Percentiles rank a stretch among this genome's conserved stretches.
These are phyloP conservation scores for Protomyces lactucae-debilis DNA, from an alignment of 1,139 yeast species.

Conservation along the genomic window DNA sequence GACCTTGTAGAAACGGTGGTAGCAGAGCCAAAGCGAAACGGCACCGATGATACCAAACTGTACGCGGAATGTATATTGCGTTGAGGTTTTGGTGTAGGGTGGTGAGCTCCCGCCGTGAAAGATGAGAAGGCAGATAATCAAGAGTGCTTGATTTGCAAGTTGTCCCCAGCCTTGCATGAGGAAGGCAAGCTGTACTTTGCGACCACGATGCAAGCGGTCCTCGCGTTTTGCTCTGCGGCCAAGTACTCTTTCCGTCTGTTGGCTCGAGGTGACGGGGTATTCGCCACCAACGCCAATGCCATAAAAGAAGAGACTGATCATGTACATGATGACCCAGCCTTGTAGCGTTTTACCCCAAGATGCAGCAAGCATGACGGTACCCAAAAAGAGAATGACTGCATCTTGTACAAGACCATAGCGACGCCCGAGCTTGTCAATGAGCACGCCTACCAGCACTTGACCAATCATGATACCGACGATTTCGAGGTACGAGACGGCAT, in stretches of 20 bases:
- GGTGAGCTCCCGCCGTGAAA: conserved; percentile 56
- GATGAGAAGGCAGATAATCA: conserved; percentile 40
- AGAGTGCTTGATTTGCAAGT: conserved; percentile 42
- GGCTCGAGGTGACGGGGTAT: conserved; percentile 81
- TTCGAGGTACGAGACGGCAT: conserved; percentile 40
- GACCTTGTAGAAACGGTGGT: conserved; percentile 42
- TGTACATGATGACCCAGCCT: conserved; percentile 54
- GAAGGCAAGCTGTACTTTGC: conserved; percentile 43
- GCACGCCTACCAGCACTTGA: conserved; percentile 76
- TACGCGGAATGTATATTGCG: conserved; percentile 43
- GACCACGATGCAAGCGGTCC: conserved; percentile 44
- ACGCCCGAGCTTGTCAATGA: conserved; percentile 84
- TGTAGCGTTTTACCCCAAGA: conserved; percentile 42
- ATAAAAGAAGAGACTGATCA: conserved; percentile 53
- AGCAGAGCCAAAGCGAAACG: conserved; percentile 42
- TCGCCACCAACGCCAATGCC: conserved; percentile 98
- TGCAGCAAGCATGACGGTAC: conserved; percentile 71
- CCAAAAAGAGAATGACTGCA: conserved; percentile 46
- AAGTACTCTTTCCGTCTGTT: conserved; percentile 44
- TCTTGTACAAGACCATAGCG: conserved; percentile 59
- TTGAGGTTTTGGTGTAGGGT: conserved; percentile 49
- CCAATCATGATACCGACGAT: conserved; percentile 88
- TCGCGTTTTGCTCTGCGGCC: conserved; percentile 41
- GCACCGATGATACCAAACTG: conserved; percentile 42
- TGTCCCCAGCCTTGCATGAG: conserved; percentile 48